Conservation (phyloP, 257 asterid genomes). For the Ilex asprella region DNA sequence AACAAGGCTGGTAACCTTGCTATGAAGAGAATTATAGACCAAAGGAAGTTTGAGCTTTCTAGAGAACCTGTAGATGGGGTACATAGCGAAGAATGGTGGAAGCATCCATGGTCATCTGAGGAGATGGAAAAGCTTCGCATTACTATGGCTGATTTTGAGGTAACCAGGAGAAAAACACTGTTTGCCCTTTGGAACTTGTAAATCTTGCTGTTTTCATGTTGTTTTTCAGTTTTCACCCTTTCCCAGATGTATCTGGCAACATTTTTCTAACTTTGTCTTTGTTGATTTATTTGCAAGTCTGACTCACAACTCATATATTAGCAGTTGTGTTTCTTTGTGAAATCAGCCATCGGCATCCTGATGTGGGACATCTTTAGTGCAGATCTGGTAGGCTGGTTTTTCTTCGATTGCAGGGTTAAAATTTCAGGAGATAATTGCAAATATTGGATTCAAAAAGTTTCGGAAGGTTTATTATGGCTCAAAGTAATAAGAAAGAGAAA, state of each 20-base stretch:
- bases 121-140: conserved; percentile 53
- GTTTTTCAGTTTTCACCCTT: conserved; percentile 1
- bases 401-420: no score
- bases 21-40: conserved; percentile 64
- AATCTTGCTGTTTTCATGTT: not conserved
- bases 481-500: no score
- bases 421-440: no score
- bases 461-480: no score
- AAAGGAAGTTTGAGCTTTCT: conserved; percentile 35
- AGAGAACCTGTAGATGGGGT: conserved; percentile 19
- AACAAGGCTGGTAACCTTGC: conserved; percentile 82
- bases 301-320: not conserved
- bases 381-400: no score
- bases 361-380: no score
- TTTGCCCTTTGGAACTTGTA: not conserved
- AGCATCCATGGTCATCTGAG: conserved; percentile 55
- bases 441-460: no score
- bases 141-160: conserved; percentile 89
- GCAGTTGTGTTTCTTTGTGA: no score
- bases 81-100: conserved; percentile 59
- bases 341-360: no score
- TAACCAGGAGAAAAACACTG: conserved; percentile 12
- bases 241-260: not conserved
- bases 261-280: not conserved
- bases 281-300: not conserved